Conservation (phyloP, 805 yeast genomes). For the Candida berthetii region DNA sequence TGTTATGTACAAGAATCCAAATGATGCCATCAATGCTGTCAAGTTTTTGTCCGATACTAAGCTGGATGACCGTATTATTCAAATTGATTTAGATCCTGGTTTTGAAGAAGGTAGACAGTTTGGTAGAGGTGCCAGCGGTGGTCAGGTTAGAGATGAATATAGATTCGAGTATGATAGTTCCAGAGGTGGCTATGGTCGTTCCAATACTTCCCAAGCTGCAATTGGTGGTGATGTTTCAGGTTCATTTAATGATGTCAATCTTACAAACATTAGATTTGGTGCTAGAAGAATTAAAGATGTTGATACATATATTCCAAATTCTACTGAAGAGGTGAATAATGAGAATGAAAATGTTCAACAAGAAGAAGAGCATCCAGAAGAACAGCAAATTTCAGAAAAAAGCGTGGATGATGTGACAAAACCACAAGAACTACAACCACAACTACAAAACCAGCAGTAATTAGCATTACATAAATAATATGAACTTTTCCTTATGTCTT, state of each 20-base stretch:
- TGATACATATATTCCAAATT: slow-evolving; percentile 17
- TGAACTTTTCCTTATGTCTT: too few relatives aligned
- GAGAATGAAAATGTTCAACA: not conserved
- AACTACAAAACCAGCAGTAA: too few relatives aligned
- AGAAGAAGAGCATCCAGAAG: not conserved
- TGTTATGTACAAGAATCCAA: slow-evolving; percentile 64
- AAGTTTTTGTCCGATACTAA: slow-evolving; percentile 78
- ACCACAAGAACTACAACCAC: too few relatives aligned
- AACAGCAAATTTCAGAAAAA: too few relatives aligned
- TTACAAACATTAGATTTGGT: slow-evolving; percentile 21
- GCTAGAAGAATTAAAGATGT: slow-evolving; percentile 20
- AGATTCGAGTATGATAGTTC: slow-evolving; percentile 44
- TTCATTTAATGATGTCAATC: not conserved
- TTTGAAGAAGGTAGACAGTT: slow-evolving; percentile 93
- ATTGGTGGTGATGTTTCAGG: slow-evolving; percentile 1
- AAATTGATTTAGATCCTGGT: slow-evolving; percentile 93
- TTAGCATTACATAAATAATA: too few relatives aligned
- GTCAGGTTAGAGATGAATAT: slow-evolving; percentile 76
- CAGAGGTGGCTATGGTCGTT: slow-evolving; percentile 34
- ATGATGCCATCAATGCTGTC: slow-evolving; percentile 75
- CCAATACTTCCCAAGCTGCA: slow-evolving; percentile 5
- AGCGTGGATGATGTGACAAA: too few relatives aligned
- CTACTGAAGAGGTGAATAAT: not conserved
- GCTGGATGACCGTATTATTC: slow-evolving; percentile 75
- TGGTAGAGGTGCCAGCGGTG: slow-evolving; percentile 91